Base-by-base conservation (phyloP, 148 eudicot genomes). In the Rhododendron henanense region DNA sequence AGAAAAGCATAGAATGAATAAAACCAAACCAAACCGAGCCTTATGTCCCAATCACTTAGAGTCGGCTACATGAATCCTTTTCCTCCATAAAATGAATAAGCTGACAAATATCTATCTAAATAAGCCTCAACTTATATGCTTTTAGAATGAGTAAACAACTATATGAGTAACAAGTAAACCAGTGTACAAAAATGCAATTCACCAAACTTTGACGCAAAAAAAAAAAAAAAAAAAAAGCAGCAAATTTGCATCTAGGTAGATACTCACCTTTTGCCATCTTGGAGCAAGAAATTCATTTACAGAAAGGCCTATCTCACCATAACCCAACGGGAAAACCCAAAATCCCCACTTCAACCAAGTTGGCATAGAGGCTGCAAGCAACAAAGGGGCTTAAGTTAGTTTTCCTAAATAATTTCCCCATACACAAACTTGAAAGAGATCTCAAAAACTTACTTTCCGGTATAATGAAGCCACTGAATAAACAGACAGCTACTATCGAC, bases 331-430 rank as follows among this genome's bases (percentile, higher is more conserved):
- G 18, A 89, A 90, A 84, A 88, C 82, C 99, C 98, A 96, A 87
- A 93, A 94, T 79, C 92, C 94, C 99, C 99, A 94, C 59, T 87
- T 88, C 85, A 94, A 87, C 98, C 98, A 96, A 67, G 50, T 81
- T 28, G 98, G 98, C 95, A 96, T 92, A 21, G 96, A 93, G 35
- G 93, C 98, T 96, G 93, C 91, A 91, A 85, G 73, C 81, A 87
- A 85, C 44, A 77, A 79, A 28, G 77, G 13, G 83, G 14, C 33
- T 83, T 63, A 57, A 83, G 7, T 50, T 50, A 31, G 45, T 73
- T 33, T 51, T 21, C 39, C 59, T 63, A 51, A 28, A 45, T 44
- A 23, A 50, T 53, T 51, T 37, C 51, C 14, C 35, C 11, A 84
- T 6, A 50, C n/a, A 35, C 69, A 74, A 73, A 51, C 59, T 47